phyloP scores from a whole-genome alignment of 1,284 basidiomycete genomes.

The Pyrrhoderma lamaoense region DNA sequence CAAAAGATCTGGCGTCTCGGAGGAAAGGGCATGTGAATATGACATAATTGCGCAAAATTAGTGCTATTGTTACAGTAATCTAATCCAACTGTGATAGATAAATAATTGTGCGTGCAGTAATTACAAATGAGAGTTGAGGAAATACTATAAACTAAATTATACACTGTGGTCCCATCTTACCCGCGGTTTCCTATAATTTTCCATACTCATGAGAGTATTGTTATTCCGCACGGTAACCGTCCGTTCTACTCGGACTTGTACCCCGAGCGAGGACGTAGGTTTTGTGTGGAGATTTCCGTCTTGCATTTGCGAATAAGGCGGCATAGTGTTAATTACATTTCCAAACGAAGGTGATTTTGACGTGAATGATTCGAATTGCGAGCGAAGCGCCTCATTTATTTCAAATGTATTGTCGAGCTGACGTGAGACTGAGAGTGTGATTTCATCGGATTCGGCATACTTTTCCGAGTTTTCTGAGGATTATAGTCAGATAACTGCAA shows the following conservation, averaged over 20 bases:
- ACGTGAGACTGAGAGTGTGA: background rate
- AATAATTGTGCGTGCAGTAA: too few relatives aligned
- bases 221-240: conserved; percentile 4
- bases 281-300: background rate
- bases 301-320: too few relatives aligned
- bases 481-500: background rate
- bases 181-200: conserved; percentile 9
- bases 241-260: conserved; percentile 12
- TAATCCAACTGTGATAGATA: too few relatives aligned
- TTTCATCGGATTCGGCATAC: background rate
- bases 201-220: background rate
- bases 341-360: background rate
- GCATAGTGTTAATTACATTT: background rate
- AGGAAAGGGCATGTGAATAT: too few relatives aligned
- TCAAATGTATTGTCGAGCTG: conserved; percentile 12
- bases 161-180: conserved; percentile 11
- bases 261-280: conserved; percentile 3
- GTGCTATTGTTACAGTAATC: too few relatives aligned
- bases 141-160: too few relatives aligned
- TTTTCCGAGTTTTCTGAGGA: conserved; percentile 7
- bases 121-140: too few relatives aligned
- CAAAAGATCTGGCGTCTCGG: too few relatives aligned
- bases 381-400: conserved; percentile 15
- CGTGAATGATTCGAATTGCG: conserved; percentile 9
- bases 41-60: too few relatives aligned